Conservation (phyloP, 129 eudicot species). For the Solidago caesia region DNA sequence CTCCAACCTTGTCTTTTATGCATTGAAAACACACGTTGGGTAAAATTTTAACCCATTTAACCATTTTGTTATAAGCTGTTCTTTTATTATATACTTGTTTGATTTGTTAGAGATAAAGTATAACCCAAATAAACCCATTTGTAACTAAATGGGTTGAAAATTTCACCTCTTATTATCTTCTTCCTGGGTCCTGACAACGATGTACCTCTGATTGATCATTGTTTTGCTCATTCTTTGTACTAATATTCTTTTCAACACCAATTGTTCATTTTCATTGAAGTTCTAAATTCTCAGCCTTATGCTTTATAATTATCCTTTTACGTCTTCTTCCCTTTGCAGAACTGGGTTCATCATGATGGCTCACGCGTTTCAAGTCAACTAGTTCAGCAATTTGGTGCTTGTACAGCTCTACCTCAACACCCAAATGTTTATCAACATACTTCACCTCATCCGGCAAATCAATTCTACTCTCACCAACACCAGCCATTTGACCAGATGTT, state of each 20-base stretch:
- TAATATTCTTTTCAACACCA: no score
- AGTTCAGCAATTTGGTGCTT: constrained; percentile 37
- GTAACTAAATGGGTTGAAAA: neutral
- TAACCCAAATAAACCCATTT: neutral
- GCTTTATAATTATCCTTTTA: neutral
- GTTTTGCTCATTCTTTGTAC: no score
- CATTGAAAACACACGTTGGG: neutral
- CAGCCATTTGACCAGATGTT: constrained; percentile 30
- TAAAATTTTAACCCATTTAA: neutral
- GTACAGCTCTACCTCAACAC: constrained; percentile 33
- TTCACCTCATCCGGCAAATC: neutral
- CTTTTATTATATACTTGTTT: neutral
- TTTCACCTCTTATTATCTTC: neutral
- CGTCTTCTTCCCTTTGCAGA: constrained; percentile 26
- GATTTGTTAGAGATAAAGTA: neutral
- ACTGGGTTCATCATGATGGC: constrained; percentile 29
- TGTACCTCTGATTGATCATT: no score
- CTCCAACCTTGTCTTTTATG: neutral
- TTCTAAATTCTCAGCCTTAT: neutral
- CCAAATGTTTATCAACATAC: constrained; percentile 25
- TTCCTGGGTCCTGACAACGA: no score
- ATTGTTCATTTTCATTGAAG: neutral
- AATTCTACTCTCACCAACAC: constrained; percentile 29
- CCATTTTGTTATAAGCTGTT: neutral
- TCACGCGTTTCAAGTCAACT: constrained; percentile 30